Percentiles rank a stretch among this genome's conserved stretches.
These are phyloP conservation scores for Cutaneotrichosporon arboriforme DNA, from an alignment of 1,284 basidiomycete species.

Conservation along the genomic window DNA sequence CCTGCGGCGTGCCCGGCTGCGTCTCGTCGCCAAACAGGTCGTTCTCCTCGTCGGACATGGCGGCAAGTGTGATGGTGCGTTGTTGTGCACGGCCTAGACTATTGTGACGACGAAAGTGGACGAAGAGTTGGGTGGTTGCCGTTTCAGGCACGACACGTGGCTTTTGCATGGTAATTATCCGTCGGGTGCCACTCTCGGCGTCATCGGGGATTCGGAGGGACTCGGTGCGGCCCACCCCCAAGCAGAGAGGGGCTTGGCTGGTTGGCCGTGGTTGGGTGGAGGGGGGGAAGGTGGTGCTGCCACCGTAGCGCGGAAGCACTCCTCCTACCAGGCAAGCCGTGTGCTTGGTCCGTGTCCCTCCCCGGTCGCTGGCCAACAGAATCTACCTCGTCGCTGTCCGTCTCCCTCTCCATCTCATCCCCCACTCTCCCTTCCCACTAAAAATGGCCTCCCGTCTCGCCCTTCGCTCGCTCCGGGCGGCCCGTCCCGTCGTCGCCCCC, in stretches of 20 bases:
- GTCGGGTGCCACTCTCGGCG: not conserved
- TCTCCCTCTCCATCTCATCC: constrained; percentile 11
- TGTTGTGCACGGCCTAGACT: not conserved
- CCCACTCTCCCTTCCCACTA: constrained; percentile 17
- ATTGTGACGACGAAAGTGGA: not conserved
- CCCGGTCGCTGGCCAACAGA: constrained; percentile 2
- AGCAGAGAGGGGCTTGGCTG: too few relatives aligned
- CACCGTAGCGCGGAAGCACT: too few relatives aligned
- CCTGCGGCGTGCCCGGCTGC: not conserved
- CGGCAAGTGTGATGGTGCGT: not conserved
- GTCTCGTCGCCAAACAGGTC: constrained; percentile 34
- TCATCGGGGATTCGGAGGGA: not conserved
- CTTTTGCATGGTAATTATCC: not conserved
- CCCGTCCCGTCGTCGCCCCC: constrained; percentile 37
- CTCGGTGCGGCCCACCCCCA: not conserved
- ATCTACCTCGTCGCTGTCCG: not conserved
- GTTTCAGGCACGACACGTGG: not conserved
- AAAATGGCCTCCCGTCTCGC: constrained; percentile 50
- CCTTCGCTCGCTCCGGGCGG: constrained; percentile 44
- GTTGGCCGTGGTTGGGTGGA: not conserved
- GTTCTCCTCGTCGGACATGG: constrained; percentile 33
- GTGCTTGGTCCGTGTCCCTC: too few relatives aligned
- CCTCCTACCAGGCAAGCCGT: constrained; percentile 1
- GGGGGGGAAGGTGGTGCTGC: too few relatives aligned
- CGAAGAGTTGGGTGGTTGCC: not conserved